phyloP scores from a whole-genome alignment of 306 rosid species.

The Astragalus glycyphyllos region DNA sequence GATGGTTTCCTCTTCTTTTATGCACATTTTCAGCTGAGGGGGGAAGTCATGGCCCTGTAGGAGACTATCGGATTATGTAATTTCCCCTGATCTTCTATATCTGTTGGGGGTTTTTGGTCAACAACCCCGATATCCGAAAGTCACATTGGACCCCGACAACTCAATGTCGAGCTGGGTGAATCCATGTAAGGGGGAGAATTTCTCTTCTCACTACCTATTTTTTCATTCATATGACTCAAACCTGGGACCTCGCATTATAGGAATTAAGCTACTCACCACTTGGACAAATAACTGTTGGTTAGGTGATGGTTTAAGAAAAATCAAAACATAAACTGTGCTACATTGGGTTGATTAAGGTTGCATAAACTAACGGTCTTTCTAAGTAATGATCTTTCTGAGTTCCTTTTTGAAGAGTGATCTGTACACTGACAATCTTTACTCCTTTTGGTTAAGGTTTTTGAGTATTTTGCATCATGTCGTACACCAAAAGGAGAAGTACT shows the following conservation, averaged over 20 bases:
- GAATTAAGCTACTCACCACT: too few relatives aligned
- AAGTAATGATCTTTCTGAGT: neutral
- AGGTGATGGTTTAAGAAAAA: neutral
- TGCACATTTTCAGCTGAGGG: neutral
- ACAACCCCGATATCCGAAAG: too few relatives aligned
- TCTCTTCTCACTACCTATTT: too few relatives aligned
- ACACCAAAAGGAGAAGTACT: conserved; percentile 73
- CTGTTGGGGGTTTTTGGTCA: too few relatives aligned
- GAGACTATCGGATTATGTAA: neutral
- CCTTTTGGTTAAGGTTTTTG: conserved; percentile 71
- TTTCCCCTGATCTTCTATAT: neutral
- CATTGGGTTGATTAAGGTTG: conserved; percentile 1
- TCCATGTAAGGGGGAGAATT: too few relatives aligned
- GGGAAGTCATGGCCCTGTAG: neutral
- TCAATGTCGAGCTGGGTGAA: too few relatives aligned
- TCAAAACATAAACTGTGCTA: conserved; percentile 3
- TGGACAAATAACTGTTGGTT: too few relatives aligned
- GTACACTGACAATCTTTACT: conserved; percentile 39
- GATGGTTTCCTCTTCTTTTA: neutral
- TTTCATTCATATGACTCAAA: too few relatives aligned
- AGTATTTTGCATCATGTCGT: conserved; percentile 82
- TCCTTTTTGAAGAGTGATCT: conserved; percentile 16
- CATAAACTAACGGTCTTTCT: neutral
- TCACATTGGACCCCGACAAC: too few relatives aligned
- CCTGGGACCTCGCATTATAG: too few relatives aligned